These are phyloP conservation scores for Aspergillus sp. DNA, from an alignment of 2,329 filamentous ascomycete species.

Conservation along the genomic window DNA sequence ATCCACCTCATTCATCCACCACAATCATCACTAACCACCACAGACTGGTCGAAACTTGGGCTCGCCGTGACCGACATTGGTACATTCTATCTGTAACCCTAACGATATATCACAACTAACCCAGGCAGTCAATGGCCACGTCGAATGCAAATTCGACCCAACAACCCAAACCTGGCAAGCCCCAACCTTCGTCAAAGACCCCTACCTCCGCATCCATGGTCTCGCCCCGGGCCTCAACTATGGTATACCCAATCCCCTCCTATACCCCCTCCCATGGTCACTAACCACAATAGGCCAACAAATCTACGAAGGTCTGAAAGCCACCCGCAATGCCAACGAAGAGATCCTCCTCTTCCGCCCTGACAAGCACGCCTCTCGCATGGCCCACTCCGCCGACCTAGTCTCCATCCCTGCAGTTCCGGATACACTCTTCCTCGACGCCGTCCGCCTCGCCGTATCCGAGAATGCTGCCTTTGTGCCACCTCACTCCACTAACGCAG, in stretches of 20 bases:
- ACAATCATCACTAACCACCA: not conserved
- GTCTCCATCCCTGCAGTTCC: slow-evolving; percentile 9
- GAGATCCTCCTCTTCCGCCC: slow-evolving; percentile 10
- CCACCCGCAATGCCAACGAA: not conserved
- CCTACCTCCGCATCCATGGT: slow-evolving; percentile 1
- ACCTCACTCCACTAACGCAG: not conserved
- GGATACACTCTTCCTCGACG: not conserved
- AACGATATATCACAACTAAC: not conserved
- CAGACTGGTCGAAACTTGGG: not conserved
- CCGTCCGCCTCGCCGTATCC: slow-evolving; percentile 7
- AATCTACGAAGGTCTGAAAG: slow-evolving; percentile 9
- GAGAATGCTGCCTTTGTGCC: not conserved
- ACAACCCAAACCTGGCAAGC: slow-evolving; percentile 1
- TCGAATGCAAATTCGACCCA: slow-evolving; percentile 2
- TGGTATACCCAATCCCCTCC: not conserved
- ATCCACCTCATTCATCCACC: no score
- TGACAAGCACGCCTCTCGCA: not conserved
- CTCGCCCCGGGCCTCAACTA: slow-evolving; percentile 9
- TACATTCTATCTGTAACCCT: not conserved
- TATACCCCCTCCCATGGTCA: not conserved
- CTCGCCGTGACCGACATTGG: not conserved
- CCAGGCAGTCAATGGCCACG: slow-evolving; percentile 4
- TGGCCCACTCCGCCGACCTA: not conserved
- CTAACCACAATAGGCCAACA: not conserved
- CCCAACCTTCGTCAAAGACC: slow-evolving; percentile 4